Evolutionary conservation across 1,284 basidiomycete genomes (phyloP).

Genomic region (Trichosporon coremiiforme): DNA sequence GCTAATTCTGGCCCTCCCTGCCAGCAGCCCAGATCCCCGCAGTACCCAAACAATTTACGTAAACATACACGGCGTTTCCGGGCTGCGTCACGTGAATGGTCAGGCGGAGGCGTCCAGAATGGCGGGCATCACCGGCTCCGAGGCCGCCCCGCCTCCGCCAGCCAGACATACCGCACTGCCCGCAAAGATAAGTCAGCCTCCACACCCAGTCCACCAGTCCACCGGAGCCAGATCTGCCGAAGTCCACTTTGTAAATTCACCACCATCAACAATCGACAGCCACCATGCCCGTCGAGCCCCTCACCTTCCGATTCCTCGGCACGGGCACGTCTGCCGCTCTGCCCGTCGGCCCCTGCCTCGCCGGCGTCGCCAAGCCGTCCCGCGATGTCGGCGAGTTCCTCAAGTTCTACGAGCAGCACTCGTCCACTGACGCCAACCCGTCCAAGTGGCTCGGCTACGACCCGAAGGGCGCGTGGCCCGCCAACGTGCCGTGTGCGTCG

Average conservation of each 20-base stretch:
- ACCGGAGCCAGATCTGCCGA: background rate
- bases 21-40: background rate
- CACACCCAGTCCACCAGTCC: background rate
- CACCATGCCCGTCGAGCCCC: constrained; percentile 22
- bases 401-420: constrained; percentile 23
- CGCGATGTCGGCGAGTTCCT: constrained; percentile 33
- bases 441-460: constrained; percentile 34
- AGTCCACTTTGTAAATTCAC: no score
- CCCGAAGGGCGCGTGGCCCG: constrained; percentile 44
- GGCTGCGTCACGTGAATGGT: background rate
- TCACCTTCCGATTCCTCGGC: constrained; percentile 54
- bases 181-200: constrained; percentile 1
- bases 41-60: background rate
- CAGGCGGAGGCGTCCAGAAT: no score
- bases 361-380: constrained; percentile 27
- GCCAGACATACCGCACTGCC: background rate
- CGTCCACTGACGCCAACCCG: constrained; percentile 19
- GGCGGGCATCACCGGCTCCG: constrained; percentile 3
- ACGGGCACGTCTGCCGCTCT: constrained; percentile 56
- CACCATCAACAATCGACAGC: background rate
- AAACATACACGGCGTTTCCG: background rate
- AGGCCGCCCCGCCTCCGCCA: background rate
- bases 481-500: constrained; percentile 48
- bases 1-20: background rate
- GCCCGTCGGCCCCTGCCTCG: constrained; percentile 53